Percentiles rank a stretch among this genome's conserved stretches.
Conservation (phyloP, 2,329 filamentous ascomycete genomes). For the Blastomyces emzantsi region DNA sequence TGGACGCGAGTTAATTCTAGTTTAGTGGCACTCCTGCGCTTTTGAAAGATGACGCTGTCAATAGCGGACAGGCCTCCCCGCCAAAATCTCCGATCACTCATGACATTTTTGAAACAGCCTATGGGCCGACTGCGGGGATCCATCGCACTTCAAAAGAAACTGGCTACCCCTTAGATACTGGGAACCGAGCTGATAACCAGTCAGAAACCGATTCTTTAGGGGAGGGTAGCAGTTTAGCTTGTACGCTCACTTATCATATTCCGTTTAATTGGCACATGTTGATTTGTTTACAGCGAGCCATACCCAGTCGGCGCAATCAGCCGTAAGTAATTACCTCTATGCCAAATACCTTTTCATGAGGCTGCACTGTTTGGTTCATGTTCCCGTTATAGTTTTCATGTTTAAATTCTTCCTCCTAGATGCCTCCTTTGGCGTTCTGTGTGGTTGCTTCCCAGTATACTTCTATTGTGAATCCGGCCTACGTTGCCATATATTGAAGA, state of each 20-base stretch:
- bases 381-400: neutral
- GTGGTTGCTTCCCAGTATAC: neutral
- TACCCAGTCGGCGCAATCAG: neutral
- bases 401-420: neutral
- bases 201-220: neutral
- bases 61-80: neutral
- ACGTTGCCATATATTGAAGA: neutral
- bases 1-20: neutral
- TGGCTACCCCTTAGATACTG: neutral
- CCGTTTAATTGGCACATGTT: neutral
- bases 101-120: neutral
- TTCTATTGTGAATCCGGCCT: neutral
- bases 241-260: neutral
- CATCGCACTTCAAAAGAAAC: neutral
- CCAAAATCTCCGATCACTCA: neutral
- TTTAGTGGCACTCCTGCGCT: neutral
- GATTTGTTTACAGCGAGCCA: neutral
- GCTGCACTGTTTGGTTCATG: neutral
- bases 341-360: neutral
- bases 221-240: neutral
- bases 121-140: no score
- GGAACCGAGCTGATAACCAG: neutral
- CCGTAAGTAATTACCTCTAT: neutral
- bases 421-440: neutral
- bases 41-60: neutral